phyloP scores from a whole-genome alignment of 2,329 filamentous ascomycete genomes.

The Penicillium hesseltinei region DNA sequence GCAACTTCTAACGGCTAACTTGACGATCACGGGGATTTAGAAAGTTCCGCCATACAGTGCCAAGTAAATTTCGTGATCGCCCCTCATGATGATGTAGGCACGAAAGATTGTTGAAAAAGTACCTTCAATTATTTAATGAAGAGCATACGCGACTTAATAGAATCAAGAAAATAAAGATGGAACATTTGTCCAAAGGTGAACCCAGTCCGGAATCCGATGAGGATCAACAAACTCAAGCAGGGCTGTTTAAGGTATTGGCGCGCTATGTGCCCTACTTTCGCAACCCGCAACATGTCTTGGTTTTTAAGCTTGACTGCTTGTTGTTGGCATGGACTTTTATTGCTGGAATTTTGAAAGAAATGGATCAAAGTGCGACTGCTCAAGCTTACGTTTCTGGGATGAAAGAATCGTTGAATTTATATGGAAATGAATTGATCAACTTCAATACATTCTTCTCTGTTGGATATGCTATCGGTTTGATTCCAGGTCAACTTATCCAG shows the following conservation, averaged over 20 bases:
- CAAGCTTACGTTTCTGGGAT: slow-evolving; percentile 11
- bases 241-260: not conserved
- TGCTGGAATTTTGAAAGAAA: slow-evolving; percentile 9
- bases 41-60: no score
- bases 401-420: slow-evolving; percentile 5
- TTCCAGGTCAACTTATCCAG: slow-evolving; percentile 10
- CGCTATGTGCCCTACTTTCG: slow-evolving; percentile 3
- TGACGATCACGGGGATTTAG: no score
- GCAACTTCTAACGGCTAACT: no score
- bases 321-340: slow-evolving; percentile 9
- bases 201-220: not conserved
- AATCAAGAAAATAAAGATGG: not conserved
- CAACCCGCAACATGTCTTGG: slow-evolving; percentile 6
- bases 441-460: slow-evolving; percentile 10
- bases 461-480: slow-evolving; percentile 7
- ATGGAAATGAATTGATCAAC: slow-evolving; percentile 9
- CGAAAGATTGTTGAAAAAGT: no score
- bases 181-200: not conserved
- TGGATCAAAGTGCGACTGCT: slow-evolving; percentile 5
- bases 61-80: no score
- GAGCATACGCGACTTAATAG: not conserved
- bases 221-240: not conserved
- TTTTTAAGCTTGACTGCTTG: slow-evolving; percentile 6
- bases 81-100: no score
- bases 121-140: no score